Base-by-base conservation (phyloP, 371 early-diverging fungal genomes). In the Mortierella sp. region DNA sequence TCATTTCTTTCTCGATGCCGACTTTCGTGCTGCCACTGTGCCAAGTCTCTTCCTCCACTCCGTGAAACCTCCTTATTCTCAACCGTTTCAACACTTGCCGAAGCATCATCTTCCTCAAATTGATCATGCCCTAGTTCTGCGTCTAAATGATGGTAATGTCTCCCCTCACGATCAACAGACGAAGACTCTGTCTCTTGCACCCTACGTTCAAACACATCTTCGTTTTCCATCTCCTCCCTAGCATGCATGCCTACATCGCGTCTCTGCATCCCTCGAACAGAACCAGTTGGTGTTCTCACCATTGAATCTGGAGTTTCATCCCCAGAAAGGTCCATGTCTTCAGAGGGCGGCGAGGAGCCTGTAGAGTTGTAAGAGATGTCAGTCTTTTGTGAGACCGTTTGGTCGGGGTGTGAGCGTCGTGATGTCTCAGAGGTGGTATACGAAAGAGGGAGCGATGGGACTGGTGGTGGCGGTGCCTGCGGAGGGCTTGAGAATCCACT, bases 391-490 rank as follows among this genome's bases (percentile, higher is more conserved):
- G 23, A 15, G 51, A 51, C 17, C n/a, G n/a, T n/a, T n/a, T n/a
- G n/a, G n/a, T n/a, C n/a, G n/a, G n/a, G 51, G 17, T n/a, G 22
- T n/a, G 2, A 19, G 5, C 56, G 34, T 19, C 56, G 29, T 23
- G 54, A 54, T 4, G 7, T 15, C 29, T 9, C 31, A 23, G 23
- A 9, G 26, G 31, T 8, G 26, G 34, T 3, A 12, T 32, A 19
- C 19, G 32, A 49, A 10, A 17, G 28, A 31, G 61, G 60, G 9
- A 51, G 9, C 19, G 66, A 28, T 10, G 67, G 67, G 15, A 66
- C 47, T 35, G 58, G 67, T 49, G 68, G 63, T 26, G 61, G 49
- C 7, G 70, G 56, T 37, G 62, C 43, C 13, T 49, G 65, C 4
- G 56, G 65, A 2, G 58, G 40, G 13, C 60, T 35, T 26, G 66